Conservation (phyloP, 139 green algal species). For the Chlamydomonas schloesseri region DNA sequence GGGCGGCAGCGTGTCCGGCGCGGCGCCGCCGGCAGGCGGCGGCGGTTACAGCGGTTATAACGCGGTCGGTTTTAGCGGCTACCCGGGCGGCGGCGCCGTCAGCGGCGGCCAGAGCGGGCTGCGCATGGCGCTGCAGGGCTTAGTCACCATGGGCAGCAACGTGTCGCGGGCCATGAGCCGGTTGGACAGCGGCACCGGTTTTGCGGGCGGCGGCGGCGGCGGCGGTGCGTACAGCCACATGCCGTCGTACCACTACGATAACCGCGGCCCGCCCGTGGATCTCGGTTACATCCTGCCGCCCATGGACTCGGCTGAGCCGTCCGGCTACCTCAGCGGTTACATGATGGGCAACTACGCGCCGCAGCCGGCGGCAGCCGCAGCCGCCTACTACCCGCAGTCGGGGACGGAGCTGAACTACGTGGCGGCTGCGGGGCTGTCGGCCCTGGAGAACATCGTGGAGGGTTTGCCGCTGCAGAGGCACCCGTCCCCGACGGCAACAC, state of each 20-base stretch:
- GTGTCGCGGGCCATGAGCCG: not conserved
- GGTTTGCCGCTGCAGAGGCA: too few relatives aligned
- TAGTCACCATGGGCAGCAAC: not conserved
- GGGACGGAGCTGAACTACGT: too few relatives aligned
- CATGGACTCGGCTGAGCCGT: not conserved
- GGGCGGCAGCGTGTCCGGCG: not conserved
- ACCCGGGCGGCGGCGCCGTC: not conserved
- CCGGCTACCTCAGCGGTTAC: too few relatives aligned
- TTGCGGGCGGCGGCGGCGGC: too few relatives aligned
- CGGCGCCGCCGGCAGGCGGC: not conserved
- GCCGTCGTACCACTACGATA: conserved; percentile 30
- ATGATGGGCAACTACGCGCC: too few relatives aligned
- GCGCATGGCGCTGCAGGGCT: too few relatives aligned
- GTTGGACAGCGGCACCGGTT: not conserved
- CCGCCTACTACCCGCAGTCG: too few relatives aligned
- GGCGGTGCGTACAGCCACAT: not conserved
- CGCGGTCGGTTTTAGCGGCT: not conserved
- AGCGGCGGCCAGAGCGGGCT: too few relatives aligned
- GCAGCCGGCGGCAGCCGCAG: too few relatives aligned
- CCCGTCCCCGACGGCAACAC: too few relatives aligned
- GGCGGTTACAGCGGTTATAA: not conserved
- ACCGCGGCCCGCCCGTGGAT: conserved; percentile 19
- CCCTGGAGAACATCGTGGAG: too few relatives aligned
- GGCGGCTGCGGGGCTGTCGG: too few relatives aligned
- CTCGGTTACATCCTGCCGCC: conserved; percentile 32